Evolutionary conservation across 176 grass and related monocot species (phyloP), one percentile per base, ranked within the genome.

Genomic region (Hyparrhenia diplandra): DNA sequence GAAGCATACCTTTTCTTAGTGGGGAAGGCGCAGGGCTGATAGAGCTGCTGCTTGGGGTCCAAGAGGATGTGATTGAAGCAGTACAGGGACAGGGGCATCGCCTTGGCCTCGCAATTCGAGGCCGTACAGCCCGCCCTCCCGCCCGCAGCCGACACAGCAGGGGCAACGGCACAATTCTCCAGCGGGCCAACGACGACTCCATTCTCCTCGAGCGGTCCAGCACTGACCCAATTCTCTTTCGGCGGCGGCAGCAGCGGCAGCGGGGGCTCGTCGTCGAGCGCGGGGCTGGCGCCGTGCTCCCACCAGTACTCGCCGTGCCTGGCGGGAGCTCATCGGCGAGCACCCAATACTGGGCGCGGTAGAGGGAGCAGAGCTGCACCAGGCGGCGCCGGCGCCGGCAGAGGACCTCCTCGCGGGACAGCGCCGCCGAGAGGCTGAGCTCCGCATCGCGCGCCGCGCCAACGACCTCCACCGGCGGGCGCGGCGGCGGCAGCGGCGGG

Each of bases 401-500:
- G 27, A 86, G 34, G 29, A 86, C 69, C 69, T 86, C 84, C 69
- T 80, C 84, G 27, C 84, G 84, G 27, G 84, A 86, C 8, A 86
- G 45, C 76, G 60, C 60, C 20, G 46, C 28, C 1, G 69, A 28
- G 46, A 43, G 59, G 43, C 17, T 9, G 35, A 80, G 84, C 60
- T 13, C 58, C 5, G 69, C 77, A 20, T 86, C 60, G 6, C 20
- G 58, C 45, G 20, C 46, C 25, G 76, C 46, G 20, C 45, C 60
- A 14, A 14, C 8, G 45, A 86, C 59, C 25, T 2, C 2, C 54
- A 74, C 2, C 40, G 42, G 75, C 67, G n/a, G 27, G 13, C n/a
- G n/a, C n/a, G 20, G 64, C 12, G 47, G 61, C 37, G 27, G 71
- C 61, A 14, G 16, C 12, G 2, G 62, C 46, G 24, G 16, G 12